Conservation (phyloP, 2,329 filamentous ascomycete genomes). For the Fusarium coffeatum region DNA sequence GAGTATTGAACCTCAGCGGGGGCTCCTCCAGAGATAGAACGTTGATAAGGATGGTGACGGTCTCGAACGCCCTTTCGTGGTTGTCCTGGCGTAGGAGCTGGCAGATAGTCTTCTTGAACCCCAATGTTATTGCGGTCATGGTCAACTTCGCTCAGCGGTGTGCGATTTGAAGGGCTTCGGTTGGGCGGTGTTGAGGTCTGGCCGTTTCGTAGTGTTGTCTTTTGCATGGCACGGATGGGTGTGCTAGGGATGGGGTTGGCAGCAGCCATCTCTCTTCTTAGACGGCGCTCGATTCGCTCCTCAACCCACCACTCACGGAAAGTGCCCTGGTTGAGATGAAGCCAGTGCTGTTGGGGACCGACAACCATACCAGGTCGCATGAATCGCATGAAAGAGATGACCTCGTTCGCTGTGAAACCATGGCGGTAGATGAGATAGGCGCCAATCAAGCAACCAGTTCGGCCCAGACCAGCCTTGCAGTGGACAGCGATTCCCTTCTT, state of each 20-base stretch:
- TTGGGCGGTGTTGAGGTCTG: conserved; percentile 88
- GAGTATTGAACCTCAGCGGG: conserved; percentile 63
- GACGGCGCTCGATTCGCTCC: conserved; percentile 79
- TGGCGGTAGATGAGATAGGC: conserved; percentile 98
- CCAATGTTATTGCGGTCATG: conserved; percentile 76
- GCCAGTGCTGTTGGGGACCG: conserved; percentile 97
- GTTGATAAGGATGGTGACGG: conserved; percentile 78
- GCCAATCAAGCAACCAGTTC: conserved; percentile 95
- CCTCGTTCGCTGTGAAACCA: conserved; percentile 96
- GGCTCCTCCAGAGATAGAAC: conserved; percentile 61
- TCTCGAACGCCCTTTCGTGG: conserved; percentile 90
- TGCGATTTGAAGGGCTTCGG: conserved; percentile 77
- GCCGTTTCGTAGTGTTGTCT: conserved; percentile 68
- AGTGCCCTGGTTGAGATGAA: conserved; percentile 94
- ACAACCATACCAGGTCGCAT: conserved; percentile 99
- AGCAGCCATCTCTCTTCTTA: conserved; percentile 68
- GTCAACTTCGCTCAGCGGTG: conserved; percentile 94
- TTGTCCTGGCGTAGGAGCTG: conserved; percentile 94
- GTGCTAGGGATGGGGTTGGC: conserved; percentile 66
- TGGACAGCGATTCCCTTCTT: conserved; percentile 96
- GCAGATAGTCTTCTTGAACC: conserved; percentile 89
- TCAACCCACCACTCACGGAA: conserved; percentile 99
- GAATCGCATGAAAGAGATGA: conserved; percentile 98
- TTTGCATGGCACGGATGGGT: conserved; percentile 71
- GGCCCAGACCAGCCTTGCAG: conserved; percentile 96